Evolutionary conservation across 108 stramenopile species (phyloP), one percentile per base, ranked within the genome.

Genomic region (Cylindrotheca fusiformis): DNA sequence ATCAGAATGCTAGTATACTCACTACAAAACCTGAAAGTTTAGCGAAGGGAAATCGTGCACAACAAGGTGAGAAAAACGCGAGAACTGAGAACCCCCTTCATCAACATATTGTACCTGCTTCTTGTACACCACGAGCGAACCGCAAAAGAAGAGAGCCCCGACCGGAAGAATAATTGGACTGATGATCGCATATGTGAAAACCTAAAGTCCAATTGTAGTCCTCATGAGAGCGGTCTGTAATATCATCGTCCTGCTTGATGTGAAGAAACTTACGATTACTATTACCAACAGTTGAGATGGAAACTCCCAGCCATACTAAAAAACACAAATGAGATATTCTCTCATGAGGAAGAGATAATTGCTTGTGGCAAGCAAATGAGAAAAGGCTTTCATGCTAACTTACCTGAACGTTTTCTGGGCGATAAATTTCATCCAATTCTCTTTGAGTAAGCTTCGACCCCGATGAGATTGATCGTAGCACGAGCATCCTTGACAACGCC

Each of bases 301-400:
- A 55, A 92, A 93, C 53, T 93, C 91, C 90, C 88, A 93, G 3
- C 90, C 91, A 58, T 90, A 94, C 67, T n/a, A n/a, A n/a, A n/a
- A n/a, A n/a, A n/a, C n/a, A n/a, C n/a, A n/a, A n/a, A 60, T 32
- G 22, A 83, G 52, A 48, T 72, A 52, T 52, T 72, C 52, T 22
- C 45, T 29, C 2, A 52, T 21, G 49, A 74, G 23, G 45, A 54
- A 30, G 18, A 24, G 45, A 65, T 24, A 54, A 45, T 44, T 25
- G 14, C 26, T 32, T 20, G 18, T n/a, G 19, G 33, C 55, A 24
- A 26, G 0, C 17, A 61, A 30, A 20, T 6, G 25, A 49, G 4
- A 3, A 48, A 0, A 10, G 17, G 49, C 51, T 51, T 68, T 46
- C 51, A 22, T n/a, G n/a, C n/a, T n/a, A n/a, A n/a, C n/a, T n/a